Evolutionary conservation across 2,329 filamentous ascomycete species (phyloP).

Genomic region (Dendryphion nanum): DNA sequence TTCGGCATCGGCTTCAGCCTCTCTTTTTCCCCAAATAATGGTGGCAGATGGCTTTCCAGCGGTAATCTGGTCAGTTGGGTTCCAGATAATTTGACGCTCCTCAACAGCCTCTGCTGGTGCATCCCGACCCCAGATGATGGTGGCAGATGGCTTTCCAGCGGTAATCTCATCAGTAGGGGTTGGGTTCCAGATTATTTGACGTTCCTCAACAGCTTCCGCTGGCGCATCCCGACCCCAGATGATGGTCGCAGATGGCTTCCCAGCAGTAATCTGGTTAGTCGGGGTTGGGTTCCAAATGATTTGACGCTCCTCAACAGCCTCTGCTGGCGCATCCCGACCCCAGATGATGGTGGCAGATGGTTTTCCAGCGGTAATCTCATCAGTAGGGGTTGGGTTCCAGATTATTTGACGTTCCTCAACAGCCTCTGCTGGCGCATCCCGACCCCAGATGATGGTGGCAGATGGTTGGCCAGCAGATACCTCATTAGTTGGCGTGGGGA

Average conservation of each 20-base stretch:
- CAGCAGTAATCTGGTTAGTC: neutral
- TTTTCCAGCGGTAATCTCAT: constrained; percentile 4
- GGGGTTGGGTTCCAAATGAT: too few relatives aligned
- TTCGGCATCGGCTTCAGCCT: constrained; percentile 4
- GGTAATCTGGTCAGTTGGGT: neutral
- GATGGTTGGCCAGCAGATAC: constrained; percentile 2
- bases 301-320: neutral
- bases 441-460: constrained; percentile 11
- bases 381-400: constrained; percentile 3
- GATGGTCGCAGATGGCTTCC: neutral
- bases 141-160: neutral
- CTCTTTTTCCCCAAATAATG: constrained; percentile 2
- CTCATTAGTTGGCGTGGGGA: constrained; percentile 5
- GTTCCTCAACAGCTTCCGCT: neutral
- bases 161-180: neutral
- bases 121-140: constrained; percentile 1
- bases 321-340: constrained; percentile 5
- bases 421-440: constrained; percentile 1
- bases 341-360: constrained; percentile 9
- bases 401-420: too few relatives aligned
- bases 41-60: neutral
- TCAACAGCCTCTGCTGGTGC: constrained; percentile 1
- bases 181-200: too few relatives aligned
- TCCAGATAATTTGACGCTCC: too few relatives aligned
- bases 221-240: constrained; percentile 3